A percentile compares a stretch with the other conserved stretches of the same genome.
These are phyloP conservation scores for Fusarium sp. DNA, from an alignment of 2,329 filamentous ascomycete genomes.

Conservation along the genomic window DNA sequence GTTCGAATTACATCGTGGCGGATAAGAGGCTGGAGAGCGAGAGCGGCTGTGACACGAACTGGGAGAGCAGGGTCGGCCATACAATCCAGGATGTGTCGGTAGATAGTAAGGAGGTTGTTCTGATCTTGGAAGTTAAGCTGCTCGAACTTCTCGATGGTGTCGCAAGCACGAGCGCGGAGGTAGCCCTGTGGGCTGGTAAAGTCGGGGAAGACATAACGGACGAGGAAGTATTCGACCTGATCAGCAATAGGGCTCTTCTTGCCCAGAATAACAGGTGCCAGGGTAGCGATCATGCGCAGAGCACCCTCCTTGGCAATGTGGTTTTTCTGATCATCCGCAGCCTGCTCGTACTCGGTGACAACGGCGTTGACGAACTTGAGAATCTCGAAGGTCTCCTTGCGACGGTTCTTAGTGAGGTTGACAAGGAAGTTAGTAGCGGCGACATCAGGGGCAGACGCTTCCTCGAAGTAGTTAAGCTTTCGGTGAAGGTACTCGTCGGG, in stretches of 20 bases:
- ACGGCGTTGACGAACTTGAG: constrained; percentile 95
- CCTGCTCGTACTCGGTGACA: constrained; percentile 90
- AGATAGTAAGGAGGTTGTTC: constrained; percentile 95
- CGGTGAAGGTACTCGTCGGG: constrained; percentile 97
- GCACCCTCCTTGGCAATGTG: constrained; percentile 97
- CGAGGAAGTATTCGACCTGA: constrained; percentile 98
- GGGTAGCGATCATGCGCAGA: constrained; percentile 94
- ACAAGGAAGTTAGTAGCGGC: constrained; percentile 97
- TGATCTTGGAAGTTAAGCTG: constrained; percentile 96
- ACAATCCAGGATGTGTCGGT: constrained; percentile 94
- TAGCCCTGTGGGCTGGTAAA: constrained; percentile 94
- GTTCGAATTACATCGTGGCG: constrained; percentile 92
- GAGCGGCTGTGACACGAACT: constrained; percentile 91
- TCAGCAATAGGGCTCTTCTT: constrained; percentile 99
- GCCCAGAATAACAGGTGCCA: constrained; percentile 92
- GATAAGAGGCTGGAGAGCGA: constrained; percentile 95
- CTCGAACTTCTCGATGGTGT: constrained; percentile 98
- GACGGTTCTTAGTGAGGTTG: constrained; percentile 90
- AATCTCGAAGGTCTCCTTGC: constrained; percentile 96
- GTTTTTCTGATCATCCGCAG: constrained; percentile 89
- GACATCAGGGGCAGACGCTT: constrained; percentile 93
- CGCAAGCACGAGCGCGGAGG: constrained; percentile 92
- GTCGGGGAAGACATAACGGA: constrained; percentile 97
- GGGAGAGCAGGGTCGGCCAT: constrained; percentile 96
- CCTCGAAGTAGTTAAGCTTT: constrained; percentile 98